phyloP scores from a whole-genome alignment of 2,329 filamentous ascomycete genomes.

The Thielaviopsis cerberus region DNA sequence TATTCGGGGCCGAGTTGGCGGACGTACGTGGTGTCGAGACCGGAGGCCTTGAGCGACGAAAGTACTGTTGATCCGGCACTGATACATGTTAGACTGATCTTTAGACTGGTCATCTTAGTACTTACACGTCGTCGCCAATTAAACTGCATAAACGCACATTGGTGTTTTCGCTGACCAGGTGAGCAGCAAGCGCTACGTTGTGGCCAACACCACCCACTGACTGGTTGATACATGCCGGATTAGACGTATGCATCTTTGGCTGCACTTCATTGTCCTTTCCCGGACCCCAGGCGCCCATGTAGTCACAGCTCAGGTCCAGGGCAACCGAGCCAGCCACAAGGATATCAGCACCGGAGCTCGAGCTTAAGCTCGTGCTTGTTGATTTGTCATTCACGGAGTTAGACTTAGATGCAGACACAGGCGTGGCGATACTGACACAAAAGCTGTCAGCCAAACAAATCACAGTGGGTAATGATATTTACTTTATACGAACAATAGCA shows the following conservation, averaged over 20 bases:
- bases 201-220: conserved; percentile 80
- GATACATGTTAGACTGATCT: conserved; percentile 4
- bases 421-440: background rate
- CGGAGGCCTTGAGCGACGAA: conserved; percentile 41
- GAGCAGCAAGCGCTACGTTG: conserved; percentile 74
- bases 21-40: conserved; percentile 47
- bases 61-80: conserved; percentile 59
- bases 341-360: conserved; percentile 34
- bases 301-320: conserved; percentile 75
- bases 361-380: conserved; percentile 14
- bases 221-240: conserved; percentile 63
- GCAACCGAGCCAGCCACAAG: conserved; percentile 82
- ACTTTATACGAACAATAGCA: background rate
- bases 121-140: conserved; percentile 58
- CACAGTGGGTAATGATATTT: background rate
- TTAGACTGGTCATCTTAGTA: too few relatives aligned
- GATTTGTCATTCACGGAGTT: conserved; percentile 11
- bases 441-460: background rate
- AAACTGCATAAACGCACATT: conserved; percentile 61
- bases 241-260: conserved; percentile 58
- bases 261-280: conserved; percentile 17
- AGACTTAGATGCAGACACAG: background rate
- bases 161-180: conserved; percentile 39
- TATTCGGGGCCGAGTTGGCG: conserved; percentile 31
- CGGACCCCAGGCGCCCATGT: conserved; percentile 18